Base-by-base conservation (phyloP, 129 eudicot genomes). In the Cynara cardunculus region DNA sequence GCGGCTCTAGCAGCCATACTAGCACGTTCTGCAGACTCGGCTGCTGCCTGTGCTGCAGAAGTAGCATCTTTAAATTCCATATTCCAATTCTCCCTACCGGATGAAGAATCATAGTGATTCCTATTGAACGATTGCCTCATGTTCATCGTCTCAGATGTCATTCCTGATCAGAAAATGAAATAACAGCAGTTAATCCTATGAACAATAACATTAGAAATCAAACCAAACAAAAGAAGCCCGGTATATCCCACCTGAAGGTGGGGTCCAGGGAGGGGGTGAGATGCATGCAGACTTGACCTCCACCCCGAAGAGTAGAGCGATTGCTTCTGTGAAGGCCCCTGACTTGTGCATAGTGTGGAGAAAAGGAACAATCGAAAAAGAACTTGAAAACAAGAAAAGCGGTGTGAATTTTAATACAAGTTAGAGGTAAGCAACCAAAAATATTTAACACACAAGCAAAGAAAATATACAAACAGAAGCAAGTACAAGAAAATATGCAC, bases 1-100 rank as follows among this genome's bases (percentile, higher is more conserved):
- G 99, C 99, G 59, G 99, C 99, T 84, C 91, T 86, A 79, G 97
- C 97, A 24, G 99, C 99, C 77, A 85, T 79, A 80, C 99, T 94
- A 56, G 99, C 99, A n/a, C 87, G 89, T 81, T 90, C 97, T 67
- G 99, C 97, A 72, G 94, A 85, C 86, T 89, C 97, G 7, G 97
- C 97, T 79, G 99, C 99, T 26, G 97, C 97, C 71, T 90, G 96
- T 77, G 99, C 99, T 46, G 99, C 99, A 69, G 99, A 90, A n/a
- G 90, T 86, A 7, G 99, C 99, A 86, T 94, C 97, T 86, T 86
- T 94, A 74, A 89, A 94, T 71, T 87, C 99, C 92, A 89, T 87
- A 64, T 86, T 85, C 97, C 97, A 89, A 21, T 75, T 70, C 21
- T 82, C 86, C 79, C 74, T 73, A 72, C 69, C 80, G 0, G 49